A percentile compares a stretch with the other conserved stretches of the same genome.
phyloP scores from a whole-genome alignment of 306 rosid genomes.

The Betula pendula region DNA sequence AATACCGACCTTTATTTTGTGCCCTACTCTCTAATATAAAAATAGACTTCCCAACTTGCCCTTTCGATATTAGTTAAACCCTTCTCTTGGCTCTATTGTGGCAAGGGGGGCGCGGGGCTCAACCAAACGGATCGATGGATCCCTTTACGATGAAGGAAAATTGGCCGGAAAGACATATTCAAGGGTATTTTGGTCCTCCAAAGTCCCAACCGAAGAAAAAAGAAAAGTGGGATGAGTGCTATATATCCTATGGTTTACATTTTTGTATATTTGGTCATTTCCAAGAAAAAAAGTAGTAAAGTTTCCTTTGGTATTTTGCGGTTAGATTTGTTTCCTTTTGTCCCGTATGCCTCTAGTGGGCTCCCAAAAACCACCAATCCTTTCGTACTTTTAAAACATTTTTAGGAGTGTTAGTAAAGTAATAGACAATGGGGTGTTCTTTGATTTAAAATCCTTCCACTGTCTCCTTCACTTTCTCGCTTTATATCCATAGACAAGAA shows the following conservation, averaged over 20 bases:
- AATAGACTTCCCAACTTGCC: slow-evolving; percentile 38
- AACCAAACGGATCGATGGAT: no score
- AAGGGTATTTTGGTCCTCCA: slow-evolving; percentile 25
- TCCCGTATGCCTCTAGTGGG: slow-evolving; percentile 40
- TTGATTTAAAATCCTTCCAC: slow-evolving; percentile 24
- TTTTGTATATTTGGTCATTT: slow-evolving; percentile 36
- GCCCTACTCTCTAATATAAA: not conserved
- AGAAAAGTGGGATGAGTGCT: not conserved
- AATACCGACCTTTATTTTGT: slow-evolving; percentile 33
- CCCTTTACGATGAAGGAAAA: not conserved
- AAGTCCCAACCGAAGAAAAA: no score
- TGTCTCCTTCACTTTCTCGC: slow-evolving; percentile 10
- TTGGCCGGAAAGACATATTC: not conserved
- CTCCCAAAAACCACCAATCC: slow-evolving; percentile 19
- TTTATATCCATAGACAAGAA: slow-evolving; percentile 6
- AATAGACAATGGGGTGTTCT: slow-evolving; percentile 22
- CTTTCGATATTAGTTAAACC: slow-evolving; percentile 29
- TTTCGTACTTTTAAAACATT: slow-evolving; percentile 15
- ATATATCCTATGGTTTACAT: slow-evolving; percentile 1
- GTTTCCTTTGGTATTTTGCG: slow-evolving; percentile 43
- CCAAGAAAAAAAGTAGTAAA: slow-evolving; percentile 38
- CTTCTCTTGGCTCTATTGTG: slow-evolving; percentile 7
- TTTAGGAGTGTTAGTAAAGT: slow-evolving; percentile 36
- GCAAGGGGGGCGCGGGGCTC: no score
- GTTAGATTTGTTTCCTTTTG: slow-evolving; percentile 39